These are phyloP conservation scores for Balakata baccata DNA, from an alignment of 345 rosid genomes.

Conservation along the genomic window DNA sequence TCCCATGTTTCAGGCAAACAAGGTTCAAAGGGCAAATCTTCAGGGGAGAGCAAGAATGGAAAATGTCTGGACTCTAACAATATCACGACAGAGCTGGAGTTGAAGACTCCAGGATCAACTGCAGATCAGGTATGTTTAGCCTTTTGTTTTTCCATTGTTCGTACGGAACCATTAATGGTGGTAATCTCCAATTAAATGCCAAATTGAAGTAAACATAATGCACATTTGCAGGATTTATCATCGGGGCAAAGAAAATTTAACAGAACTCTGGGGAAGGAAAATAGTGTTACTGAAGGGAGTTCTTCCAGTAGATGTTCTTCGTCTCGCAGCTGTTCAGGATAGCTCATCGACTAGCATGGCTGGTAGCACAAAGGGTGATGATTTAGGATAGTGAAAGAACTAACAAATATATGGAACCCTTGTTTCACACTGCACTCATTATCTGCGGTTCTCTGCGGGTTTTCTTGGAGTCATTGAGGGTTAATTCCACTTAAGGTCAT, in stretches of 20 bases:
- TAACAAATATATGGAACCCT: neutral
- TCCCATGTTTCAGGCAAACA: slow-evolving; percentile 42
- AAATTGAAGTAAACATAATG: neutral
- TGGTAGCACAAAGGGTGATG: slow-evolving; percentile 45
- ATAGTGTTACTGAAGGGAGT: slow-evolving; percentile 42
- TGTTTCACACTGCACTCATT: neutral
- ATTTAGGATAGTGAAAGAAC: slow-evolving; percentile 14
- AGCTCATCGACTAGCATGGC: slow-evolving; percentile 72
- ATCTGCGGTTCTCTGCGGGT: too few relatives aligned
- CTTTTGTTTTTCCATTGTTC: slow-evolving; percentile 9
- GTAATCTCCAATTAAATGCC: neutral
- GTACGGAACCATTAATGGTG: neutral
- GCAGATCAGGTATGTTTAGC: slow-evolving; percentile 52
- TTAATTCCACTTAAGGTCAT: too few relatives aligned
- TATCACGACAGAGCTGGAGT: slow-evolving; percentile 73
- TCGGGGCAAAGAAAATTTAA: slow-evolving; percentile 47
- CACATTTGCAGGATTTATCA: slow-evolving; percentile 46
- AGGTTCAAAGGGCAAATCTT: slow-evolving; percentile 49
- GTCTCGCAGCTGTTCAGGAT: slow-evolving; percentile 58
- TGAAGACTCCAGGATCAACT: slow-evolving; percentile 82
- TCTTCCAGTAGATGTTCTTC: slow-evolving; percentile 72
- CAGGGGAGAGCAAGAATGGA: slow-evolving; percentile 54
- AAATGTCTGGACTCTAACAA: slow-evolving; percentile 58
- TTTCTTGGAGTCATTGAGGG: too few relatives aligned
- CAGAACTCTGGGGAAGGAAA: slow-evolving; percentile 44